Base-by-base conservation (phyloP, 2,329 filamentous ascomycete species). In the Penicillium palitans region DNA sequence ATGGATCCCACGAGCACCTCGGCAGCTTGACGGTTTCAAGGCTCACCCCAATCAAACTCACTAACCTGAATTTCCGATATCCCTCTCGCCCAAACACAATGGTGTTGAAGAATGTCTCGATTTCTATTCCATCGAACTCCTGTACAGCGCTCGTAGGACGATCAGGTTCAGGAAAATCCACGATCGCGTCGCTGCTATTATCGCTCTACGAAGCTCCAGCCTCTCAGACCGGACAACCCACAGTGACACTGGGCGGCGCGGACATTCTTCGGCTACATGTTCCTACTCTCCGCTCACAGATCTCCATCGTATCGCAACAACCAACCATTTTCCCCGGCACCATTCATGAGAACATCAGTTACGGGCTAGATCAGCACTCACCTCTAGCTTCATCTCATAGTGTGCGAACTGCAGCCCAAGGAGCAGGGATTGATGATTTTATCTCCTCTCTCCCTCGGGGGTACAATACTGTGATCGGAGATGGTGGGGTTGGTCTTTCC, bases 81-180 rank as follows among this genome's bases (percentile, higher is more conserved):
- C 88, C 90, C 0, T 79, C 81, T 2, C 79, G 82, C 0, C 80
- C 81, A 0, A 72, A 78, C 1, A 77, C 78, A 0, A 69, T 71
- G 0, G 84, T 91, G 0, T 78, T 97, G 2, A 79, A 80, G 10
- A 78, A 84, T 24, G 72, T 96, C n/a, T 86, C 80, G n/a, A 77
- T 96, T 8, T 78, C 75, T 0, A 84, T 97, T 52, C 70, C 79
- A 1, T 73, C 82, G 0, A 86, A 87, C 24, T 85, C 83, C 4
- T 90, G 85, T 64, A 87, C 87, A 0, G 91, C 90, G 2, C 85
- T 98, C 21, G 91, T 96, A 2, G 93, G 93, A 1, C 78, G 84
- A 0, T 96, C 92, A 0, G 93, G 95, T 0, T 90, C 89, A n/a
- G 93, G 95, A 1, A 98, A 99, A 76, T 93, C 89, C 15, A 97